phyloP scores from a whole-genome alignment of 306 rosid species.

The Vicia villosa region DNA sequence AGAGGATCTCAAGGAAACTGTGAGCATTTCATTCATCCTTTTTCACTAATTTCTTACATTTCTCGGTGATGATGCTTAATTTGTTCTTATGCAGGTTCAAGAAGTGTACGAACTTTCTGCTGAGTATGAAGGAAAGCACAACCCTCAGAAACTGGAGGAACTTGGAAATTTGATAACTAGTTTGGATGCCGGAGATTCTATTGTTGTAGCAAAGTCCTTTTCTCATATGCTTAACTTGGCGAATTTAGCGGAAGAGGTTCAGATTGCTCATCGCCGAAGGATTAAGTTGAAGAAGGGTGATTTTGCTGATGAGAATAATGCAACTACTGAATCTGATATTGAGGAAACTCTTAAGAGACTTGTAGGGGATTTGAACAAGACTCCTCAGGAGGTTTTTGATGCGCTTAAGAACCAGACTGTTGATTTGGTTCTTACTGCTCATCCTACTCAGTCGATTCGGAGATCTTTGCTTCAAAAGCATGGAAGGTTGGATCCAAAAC shows the following conservation, averaged over 20 bases:
- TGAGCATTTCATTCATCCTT: constrained; percentile 35
- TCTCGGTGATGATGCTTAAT: background rate
- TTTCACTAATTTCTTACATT: background rate
- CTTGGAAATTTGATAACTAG: constrained; percentile 83
- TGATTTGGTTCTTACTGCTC: constrained; percentile 96
- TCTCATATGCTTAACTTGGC: constrained; percentile 99
- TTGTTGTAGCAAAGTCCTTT: constrained; percentile 87
- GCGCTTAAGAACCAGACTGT: constrained; percentile 95
- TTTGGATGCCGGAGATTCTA: constrained; percentile 96
- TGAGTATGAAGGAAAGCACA: constrained; percentile 85
- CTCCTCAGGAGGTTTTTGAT: constrained; percentile 96
- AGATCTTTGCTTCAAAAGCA: constrained; percentile 99
- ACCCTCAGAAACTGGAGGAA: constrained; percentile 80
- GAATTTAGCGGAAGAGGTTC: constrained; percentile 99
- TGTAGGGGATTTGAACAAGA: constrained; percentile 65
- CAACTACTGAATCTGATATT: constrained; percentile 94
- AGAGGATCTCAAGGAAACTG: constrained; percentile 91
- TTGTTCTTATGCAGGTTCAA: constrained; percentile 64
- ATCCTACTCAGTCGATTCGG: constrained; percentile 96
- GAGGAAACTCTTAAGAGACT: constrained; percentile 97
- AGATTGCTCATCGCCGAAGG: constrained; percentile 84
- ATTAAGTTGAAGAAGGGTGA: constrained; percentile 92
- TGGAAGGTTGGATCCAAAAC: constrained; percentile 66
- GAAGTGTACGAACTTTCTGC: constrained; percentile 96
- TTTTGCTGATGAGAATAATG: constrained; percentile 81